These are phyloP conservation scores for Camellia granthamiana DNA, from an alignment of 148 eudicot species.

Conservation along the genomic window DNA sequence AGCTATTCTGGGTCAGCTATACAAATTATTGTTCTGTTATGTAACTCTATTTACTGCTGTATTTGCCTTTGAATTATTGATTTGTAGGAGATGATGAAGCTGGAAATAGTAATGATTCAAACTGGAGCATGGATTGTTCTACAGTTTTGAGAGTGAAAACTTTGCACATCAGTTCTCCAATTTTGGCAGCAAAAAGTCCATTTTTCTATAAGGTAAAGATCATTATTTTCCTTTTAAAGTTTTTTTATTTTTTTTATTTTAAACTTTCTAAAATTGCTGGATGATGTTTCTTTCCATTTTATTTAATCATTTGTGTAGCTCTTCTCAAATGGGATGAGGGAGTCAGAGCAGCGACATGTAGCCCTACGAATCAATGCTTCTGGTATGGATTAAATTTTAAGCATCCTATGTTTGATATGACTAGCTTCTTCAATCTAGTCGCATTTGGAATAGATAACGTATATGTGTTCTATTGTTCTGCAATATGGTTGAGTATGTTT, in stretches of 20 bases:
- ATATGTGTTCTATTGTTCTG: neutral
- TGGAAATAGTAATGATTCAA: slow-evolving; percentile 65
- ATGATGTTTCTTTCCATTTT: slow-evolving; percentile 1
- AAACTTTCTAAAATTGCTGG: slow-evolving; percentile 1
- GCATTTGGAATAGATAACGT: neutral
- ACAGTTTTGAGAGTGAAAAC: slow-evolving; percentile 62
- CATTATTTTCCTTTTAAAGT: no score
- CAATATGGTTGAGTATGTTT: neutral
- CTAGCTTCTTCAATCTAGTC: neutral
- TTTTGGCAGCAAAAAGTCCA: slow-evolving; percentile 98
- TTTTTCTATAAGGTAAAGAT: slow-evolving; percentile 79
- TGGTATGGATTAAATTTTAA: slow-evolving; percentile 47
- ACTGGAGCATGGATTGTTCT: slow-evolving; percentile 78
- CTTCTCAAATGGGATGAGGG: slow-evolving; percentile 98
- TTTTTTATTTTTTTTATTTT: neutral
- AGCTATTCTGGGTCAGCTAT: neutral
- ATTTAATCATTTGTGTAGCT: slow-evolving; percentile 44
- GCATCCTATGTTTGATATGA: neutral
- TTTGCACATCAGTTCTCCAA: slow-evolving; percentile 92
- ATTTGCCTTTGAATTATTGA: neutral
- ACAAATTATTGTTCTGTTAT: neutral
- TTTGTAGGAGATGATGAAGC: slow-evolving; percentile 73
- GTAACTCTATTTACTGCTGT: neutral
- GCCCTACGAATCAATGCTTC: slow-evolving; percentile 81
- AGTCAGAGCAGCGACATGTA: slow-evolving; percentile 96